phyloP scores from a whole-genome alignment of 257 asterid species.

The Buddleja alternifolia region DNA sequence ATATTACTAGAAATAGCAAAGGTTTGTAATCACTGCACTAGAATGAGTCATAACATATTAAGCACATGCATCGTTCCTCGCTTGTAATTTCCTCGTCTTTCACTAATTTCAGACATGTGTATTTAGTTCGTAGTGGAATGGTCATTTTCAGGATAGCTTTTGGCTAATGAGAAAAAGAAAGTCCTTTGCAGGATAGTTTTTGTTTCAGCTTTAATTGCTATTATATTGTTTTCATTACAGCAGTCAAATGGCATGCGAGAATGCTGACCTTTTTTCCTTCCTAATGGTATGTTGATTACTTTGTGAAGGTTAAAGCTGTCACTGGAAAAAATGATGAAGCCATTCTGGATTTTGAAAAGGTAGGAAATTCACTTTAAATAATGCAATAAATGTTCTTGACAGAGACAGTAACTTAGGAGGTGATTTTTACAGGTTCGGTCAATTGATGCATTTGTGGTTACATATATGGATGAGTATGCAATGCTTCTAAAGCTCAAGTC shows the following conservation, averaged over 20 bases:
- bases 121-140: slow-evolving; percentile 17
- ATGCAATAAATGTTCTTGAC: slow-evolving; percentile 11
- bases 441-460: slow-evolving; percentile 75
- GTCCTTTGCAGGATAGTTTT: neutral
- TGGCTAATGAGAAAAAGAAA: slow-evolving; percentile 3
- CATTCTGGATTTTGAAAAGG: slow-evolving; percentile 86
- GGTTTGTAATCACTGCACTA: slow-evolving; percentile 49
- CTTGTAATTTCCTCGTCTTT: neutral
- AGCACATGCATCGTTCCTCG: slow-evolving; percentile 2
- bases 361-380: slow-evolving; percentile 34
- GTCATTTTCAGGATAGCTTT: neutral
- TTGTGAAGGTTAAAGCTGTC: slow-evolving; percentile 78
- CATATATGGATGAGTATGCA: slow-evolving; percentile 99
- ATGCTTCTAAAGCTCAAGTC: slow-evolving; percentile 89
- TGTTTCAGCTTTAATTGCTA: neutral
- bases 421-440: slow-evolving; percentile 73
- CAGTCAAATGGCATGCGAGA: slow-evolving; percentile 20
- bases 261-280: slow-evolving; percentile 8
- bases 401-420: slow-evolving; percentile 18
- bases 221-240: neutral
- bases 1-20: slow-evolving; percentile 95
- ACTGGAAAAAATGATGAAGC: slow-evolving; percentile 93
- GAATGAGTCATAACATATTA: slow-evolving; percentile 16
- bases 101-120: slow-evolving; percentile 15
- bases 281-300: slow-evolving; percentile 28